These are phyloP conservation scores for Diplosphaera chodatii DNA, from an alignment of 139 green algal genomes.

Conservation along the genomic window DNA sequence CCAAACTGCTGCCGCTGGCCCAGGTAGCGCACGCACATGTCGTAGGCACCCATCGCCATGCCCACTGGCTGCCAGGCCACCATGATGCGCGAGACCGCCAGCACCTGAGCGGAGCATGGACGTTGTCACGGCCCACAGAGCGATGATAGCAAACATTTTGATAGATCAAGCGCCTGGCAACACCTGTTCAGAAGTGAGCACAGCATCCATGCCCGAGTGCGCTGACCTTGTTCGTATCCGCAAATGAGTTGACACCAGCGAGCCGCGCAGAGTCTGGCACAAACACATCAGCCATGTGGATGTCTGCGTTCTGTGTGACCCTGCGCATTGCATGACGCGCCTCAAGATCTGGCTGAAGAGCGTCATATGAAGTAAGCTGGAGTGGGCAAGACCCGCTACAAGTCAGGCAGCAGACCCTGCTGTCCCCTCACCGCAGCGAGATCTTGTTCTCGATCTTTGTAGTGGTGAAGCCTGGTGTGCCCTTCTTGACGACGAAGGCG, in stretches of 20 bases:
- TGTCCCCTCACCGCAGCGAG: slow-evolving; percentile 55
- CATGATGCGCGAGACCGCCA: slow-evolving; percentile 85
- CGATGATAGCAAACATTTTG: too few relatives aligned
- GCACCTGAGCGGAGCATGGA: slow-evolving; percentile 62
- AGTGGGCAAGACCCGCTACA: too few relatives aligned
- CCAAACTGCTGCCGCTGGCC: slow-evolving; percentile 84
- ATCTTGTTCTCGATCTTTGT: slow-evolving; percentile 95
- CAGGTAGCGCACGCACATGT: slow-evolving; percentile 79
- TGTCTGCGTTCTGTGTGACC: slow-evolving; percentile 89
- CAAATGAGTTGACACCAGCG: slow-evolving; percentile 73
- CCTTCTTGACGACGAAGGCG: slow-evolving; percentile 90
- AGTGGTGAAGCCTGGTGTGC: slow-evolving; percentile 58
- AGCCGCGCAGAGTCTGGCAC: slow-evolving; percentile 82
- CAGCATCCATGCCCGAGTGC: too few relatives aligned
- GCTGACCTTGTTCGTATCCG: slow-evolving; percentile 71
- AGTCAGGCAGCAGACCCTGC: too few relatives aligned
- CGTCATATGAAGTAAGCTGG: too few relatives aligned
- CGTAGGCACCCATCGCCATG: slow-evolving; percentile 83
- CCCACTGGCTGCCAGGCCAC: slow-evolving; percentile 93
- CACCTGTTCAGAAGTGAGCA: too few relatives aligned
- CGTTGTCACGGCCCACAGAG: too few relatives aligned
- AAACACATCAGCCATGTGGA: slow-evolving; percentile 73
- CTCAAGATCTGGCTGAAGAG: too few relatives aligned
- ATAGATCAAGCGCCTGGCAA: too few relatives aligned
- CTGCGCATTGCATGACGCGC: slow-evolving; percentile 7